Evolutionary conservation across 768 basidiomycete species (phyloP), one percentile per base, ranked within the genome.

Genomic region (Cantharellus cinnabarinus): DNA sequence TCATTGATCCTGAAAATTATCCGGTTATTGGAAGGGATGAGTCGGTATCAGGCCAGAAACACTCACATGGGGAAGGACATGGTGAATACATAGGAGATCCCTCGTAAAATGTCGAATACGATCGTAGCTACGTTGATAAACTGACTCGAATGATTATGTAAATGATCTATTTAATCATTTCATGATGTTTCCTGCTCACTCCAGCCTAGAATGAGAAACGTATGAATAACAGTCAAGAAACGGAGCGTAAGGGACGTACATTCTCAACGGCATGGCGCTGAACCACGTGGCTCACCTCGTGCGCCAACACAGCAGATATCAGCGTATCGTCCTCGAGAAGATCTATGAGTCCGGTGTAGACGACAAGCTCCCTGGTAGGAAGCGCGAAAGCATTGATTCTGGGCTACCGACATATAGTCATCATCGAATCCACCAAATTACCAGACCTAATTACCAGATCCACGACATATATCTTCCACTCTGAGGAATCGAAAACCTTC

Each of bases 231-330:
- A 54, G 52, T 54, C 7, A 14, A 54, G 52, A 7, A 10, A 54
- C 60, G 59, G 38, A 59, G 4, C 14, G 59, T 4, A n/a, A 39
- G 15, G 3, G 67, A 37, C 73, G 70, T 51, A 74, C 64, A 58
- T 72, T 72, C 63, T 75, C 74, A n/a, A 73, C 72, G 5, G 71
- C 70, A 59, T 75, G 73, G 39, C 74, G 61, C 57, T 73, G 70
- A 2, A 69, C 67, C 0, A 72, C 71, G 38, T 65, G 63, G 4
- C 41, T 69, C 34, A 73, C 70, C 65, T 73, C 73, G 60, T 74
- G 74, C 0, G 68, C 69, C 7, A 74, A 63, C 0, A 75, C 69
- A 3, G 71, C 72, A 3, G 74, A 71, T 20, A 75, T 64, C 37
- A 74, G 64, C 4, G 70, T 66, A 61, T 74, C 71, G 61, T 74